Base-by-base conservation (phyloP, 768 basidiomycete genomes). In the Lactarius trivialis region DNA sequence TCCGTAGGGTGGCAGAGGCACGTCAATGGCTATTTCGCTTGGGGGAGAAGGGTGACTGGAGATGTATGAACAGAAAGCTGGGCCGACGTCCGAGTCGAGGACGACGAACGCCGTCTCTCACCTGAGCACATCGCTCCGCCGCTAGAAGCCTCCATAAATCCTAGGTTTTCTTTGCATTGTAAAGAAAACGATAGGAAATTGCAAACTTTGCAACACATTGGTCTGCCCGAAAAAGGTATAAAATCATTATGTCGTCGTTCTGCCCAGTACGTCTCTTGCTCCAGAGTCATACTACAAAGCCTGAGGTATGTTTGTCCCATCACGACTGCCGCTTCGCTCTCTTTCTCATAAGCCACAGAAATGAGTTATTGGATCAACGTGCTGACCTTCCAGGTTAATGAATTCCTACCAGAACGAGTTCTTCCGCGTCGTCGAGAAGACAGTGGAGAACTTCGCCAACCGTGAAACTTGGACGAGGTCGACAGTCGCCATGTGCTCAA, bases 361-460 rank as follows among this genome's bases (percentile, higher is more conserved):
- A 49, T 54, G 51, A 14, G 7, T 24, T 71, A 70, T 66, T 69
- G 45, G 9, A 70, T 71, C 51, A 65, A 52, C 5, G 58, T 60
- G 32, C 66, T 50, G 21, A 30, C 68, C 57, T 68, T 59, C 60
- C 69, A 70, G 62, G 61, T 62, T 43, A 60, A n/a, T n/a, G n/a
- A n/a, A 70, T 32, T 11, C 26, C 39, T 1, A 8, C 19, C 8
- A n/a, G 7, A 51, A 48, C 43, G 50, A 33, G 9, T 72, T 62
- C 68, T 75, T 75, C 72, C 67, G 55, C 37, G n/a, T n/a, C 65
- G 72, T 73, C 58, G 76, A 77, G 66, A 64, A 71, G 67, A 73
- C 73, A 5, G 67, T 71, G 49, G 74, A 71, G 73, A 61, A 75
- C 51, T 75, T 65, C 56, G 75, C 70, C 55, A 72, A 72, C 58